Percentiles rank a stretch among this genome's conserved stretches.
phyloP scores from a whole-genome alignment of 2,329 filamentous ascomycete genomes.

The Plectosphaerella plurivora region DNA sequence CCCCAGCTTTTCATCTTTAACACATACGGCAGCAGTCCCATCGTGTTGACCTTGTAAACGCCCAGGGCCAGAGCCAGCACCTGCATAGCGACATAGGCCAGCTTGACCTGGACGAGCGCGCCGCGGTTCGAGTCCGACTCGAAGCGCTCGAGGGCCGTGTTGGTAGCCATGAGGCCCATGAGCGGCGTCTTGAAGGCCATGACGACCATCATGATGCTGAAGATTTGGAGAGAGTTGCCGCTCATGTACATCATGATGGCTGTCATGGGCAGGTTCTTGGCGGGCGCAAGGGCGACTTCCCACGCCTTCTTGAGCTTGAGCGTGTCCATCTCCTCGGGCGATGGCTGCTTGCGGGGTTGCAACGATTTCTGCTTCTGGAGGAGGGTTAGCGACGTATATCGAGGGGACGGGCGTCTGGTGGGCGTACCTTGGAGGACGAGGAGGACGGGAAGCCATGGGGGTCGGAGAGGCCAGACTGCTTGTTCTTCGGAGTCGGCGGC shows the following conservation, averaged over 20 bases:
- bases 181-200: constrained; percentile 98
- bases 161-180: constrained; percentile 75
- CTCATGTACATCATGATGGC: constrained; percentile 99
- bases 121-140: constrained; percentile 74
- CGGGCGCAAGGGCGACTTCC: constrained; percentile 90
- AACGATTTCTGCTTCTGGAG: constrained; percentile 37
- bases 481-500: constrained; percentile 61
- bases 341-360: constrained; percentile 61
- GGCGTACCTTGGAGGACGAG: constrained; percentile 51
- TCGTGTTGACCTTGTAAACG: constrained; percentile 93
- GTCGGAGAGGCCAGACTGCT: constrained; percentile 68
- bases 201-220: constrained; percentile 99
- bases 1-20: neutral
- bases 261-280: constrained; percentile 96
- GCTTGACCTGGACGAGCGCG: constrained; percentile 77
- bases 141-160: constrained; percentile 85
- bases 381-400: neutral
- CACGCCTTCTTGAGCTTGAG: constrained; percentile 98
- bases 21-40: constrained; percentile 88
- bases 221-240: constrained; percentile 95
- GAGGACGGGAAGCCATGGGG: constrained; percentile 75
- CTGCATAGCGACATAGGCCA: constrained; percentile 85
- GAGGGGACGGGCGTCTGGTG: neutral
- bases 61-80: constrained; percentile 77
- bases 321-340: constrained; percentile 83